phyloP scores from a whole-genome alignment of 495 filamentous ascomycete genomes.

The Penicillium bialowiezense region DNA sequence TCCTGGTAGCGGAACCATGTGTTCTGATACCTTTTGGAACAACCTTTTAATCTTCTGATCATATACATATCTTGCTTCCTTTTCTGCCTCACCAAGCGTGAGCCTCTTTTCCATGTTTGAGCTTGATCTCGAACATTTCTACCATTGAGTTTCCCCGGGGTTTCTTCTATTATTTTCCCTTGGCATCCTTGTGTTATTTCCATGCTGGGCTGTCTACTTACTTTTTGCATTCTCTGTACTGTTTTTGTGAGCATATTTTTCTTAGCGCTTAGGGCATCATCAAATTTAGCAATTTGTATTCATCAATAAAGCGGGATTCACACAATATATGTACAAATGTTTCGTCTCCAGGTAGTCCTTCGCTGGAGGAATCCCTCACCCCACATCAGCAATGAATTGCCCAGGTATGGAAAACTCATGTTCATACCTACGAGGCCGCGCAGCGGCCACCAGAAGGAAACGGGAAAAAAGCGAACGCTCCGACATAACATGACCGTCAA shows the following conservation, averaged over 20 bases:
- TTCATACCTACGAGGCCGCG: background rate
- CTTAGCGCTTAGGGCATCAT: slow-evolving; percentile 29
- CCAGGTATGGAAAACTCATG: too few species aligned
- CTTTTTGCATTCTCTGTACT: slow-evolving; percentile 15
- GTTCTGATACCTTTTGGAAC: slow-evolving; percentile 1
- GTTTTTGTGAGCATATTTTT: slow-evolving; percentile 24
- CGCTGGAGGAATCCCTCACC: too few species aligned
- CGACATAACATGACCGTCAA: background rate
- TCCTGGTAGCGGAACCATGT: background rate
- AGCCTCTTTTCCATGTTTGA: background rate
- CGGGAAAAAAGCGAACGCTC: background rate
- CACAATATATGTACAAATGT: too few species aligned
- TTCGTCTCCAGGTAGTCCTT: too few species aligned
- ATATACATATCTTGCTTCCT: background rate
- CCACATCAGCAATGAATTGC: too few species aligned
- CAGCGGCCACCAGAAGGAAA: background rate
- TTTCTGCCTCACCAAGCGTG: slow-evolving; percentile 1
- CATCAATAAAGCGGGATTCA: slow-evolving; percentile 8
- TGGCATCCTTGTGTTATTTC: slow-evolving; percentile 4
- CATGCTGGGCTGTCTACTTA: background rate
- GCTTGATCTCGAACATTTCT: background rate
- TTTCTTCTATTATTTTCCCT: slow-evolving; percentile 2
- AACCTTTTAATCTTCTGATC: slow-evolving; percentile 1
- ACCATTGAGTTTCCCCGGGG: background rate
- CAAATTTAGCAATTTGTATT: slow-evolving; percentile 9